phyloP scores from a whole-genome alignment of 2,329 filamentous ascomycete genomes.

The Trichoderma atrobrunneum region DNA sequence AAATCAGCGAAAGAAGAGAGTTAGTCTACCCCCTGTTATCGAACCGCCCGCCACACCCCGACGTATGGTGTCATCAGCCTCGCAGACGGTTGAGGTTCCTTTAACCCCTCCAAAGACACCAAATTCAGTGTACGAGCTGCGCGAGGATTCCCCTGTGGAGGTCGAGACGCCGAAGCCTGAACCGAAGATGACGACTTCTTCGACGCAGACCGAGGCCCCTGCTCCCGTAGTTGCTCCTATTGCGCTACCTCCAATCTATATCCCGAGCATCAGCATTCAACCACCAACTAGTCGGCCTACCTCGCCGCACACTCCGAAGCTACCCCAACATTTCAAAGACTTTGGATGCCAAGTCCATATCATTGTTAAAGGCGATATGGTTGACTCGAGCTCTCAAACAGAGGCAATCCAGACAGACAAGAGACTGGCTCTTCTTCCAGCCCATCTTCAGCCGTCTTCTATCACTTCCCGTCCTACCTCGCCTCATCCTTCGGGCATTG shows the following conservation, averaged over 20 bases:
- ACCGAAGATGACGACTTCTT: conserved; percentile 49
- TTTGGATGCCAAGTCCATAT: conserved; percentile 73
- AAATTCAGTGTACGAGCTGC: conserved; percentile 45
- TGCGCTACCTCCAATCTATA: conserved; percentile 46
- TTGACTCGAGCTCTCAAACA: conserved; percentile 65
- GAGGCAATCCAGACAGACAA: conserved; percentile 85
- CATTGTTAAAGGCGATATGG: conserved; percentile 25
- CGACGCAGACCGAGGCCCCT: conserved; percentile 57
- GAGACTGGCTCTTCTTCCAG: conserved; percentile 69
- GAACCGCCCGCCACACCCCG: conserved; percentile 41
- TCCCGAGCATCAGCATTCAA: conserved; percentile 88
- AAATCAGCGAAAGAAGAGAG: conserved; percentile 70
- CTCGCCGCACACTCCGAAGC: conserved; percentile 68
- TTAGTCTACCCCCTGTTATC: conserved; percentile 49
- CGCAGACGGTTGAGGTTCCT: conserved; percentile 33
- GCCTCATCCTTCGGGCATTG: conserved; percentile 40
- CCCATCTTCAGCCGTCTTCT: conserved; percentile 74
- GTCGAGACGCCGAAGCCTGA: conserved; percentile 23
- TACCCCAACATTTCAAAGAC: conserved; percentile 81
- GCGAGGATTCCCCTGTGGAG: conserved; percentile 41
- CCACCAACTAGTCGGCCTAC: conserved; percentile 82
- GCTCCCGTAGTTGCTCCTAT: conserved; percentile 28
- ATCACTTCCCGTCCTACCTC: conserved; percentile 63
- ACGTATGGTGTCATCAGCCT: conserved; percentile 57
- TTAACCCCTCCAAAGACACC: conserved; percentile 66